phyloP scores from a whole-genome alignment of 139 green algal species.

The Coelastrella sp. region DNA sequence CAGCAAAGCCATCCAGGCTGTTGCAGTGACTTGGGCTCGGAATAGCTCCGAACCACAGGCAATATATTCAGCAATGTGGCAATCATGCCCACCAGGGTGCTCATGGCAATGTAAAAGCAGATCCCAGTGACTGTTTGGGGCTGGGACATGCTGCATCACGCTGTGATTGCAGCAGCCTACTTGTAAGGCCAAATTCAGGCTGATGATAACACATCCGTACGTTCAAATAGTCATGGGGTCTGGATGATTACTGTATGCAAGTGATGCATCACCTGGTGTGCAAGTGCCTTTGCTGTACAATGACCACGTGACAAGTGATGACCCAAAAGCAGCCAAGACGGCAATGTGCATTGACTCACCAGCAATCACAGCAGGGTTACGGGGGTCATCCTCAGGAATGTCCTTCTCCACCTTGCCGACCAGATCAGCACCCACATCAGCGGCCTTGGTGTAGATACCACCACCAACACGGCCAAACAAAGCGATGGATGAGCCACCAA shows the following conservation, averaged over 20 bases:
- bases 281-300: neutral
- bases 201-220: neutral
- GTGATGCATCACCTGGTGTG: neutral
- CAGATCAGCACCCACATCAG: constrained; percentile 97
- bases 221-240: no score
- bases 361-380: constrained; percentile 98
- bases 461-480: constrained; percentile 97
- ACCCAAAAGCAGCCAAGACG: neutral
- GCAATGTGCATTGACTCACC: constrained; percentile 53
- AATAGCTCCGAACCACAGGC: no score
- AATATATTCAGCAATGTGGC: no score
- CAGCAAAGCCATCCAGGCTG: no score
- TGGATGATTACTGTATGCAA: no score
- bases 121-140: no score
- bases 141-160: no score
- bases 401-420: constrained; percentile 99
- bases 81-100: no score
- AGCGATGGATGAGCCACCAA: constrained; percentile 97
- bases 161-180: no score
- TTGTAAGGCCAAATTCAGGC: no score
- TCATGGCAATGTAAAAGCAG: no score
- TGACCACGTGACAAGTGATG: neutral
- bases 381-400: constrained; percentile 98
- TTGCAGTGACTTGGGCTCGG: no score
- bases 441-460: constrained; percentile 99